Evolutionary conservation across 371 early-diverging fungal genomes (phyloP), one percentile per base, ranked within the genome.

Genomic region (Mortierella polycephala): DNA sequence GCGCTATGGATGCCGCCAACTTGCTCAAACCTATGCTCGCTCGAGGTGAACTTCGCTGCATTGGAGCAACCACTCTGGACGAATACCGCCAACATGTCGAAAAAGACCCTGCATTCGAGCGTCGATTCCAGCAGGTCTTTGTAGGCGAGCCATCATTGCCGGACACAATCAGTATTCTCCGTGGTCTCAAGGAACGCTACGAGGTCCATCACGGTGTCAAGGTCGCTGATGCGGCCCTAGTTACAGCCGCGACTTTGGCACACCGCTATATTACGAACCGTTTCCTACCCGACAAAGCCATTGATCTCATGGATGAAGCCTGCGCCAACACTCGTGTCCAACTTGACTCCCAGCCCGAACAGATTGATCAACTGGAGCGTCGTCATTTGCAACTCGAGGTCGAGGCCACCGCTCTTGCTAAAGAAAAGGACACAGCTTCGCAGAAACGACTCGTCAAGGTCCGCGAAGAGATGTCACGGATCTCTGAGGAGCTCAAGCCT

Each of bases 291-390:
- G 93, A 92, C 69, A 92, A 92, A 68, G 97, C 97, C 2, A 96
- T 97, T 66, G 96, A 96, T 88, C 73, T 96, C 51, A 82, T 94
- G 73, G 96, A 96, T 77, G 98, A 98, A 83, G 98, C 98, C 5
- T 96, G 96, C 77, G 98, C 98, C 30, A 93, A 93, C 81, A 92
- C 93, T 0, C 93, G 97, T 57, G 97, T 98, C 1, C 97, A 97
- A 75, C 88, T 97, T 5, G 98, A 98, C 71, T 95, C 95, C 0
- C 95, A 96, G 73, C 99, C 99, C 7, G 99, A 98, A 84, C 88
- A 89, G 61, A 98, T 98, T 54, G 99, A 98, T 84, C 88, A 90
- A 0, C 88, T 98, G 14, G 97, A 98, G 74, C 92, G 99, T 53
- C 91, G 91, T 40, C 87, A 86, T 58, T 86, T 97, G 65, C 97